These are phyloP conservation scores for Cystobasidium ongulense DNA, from an alignment of 768 basidiomycete genomes.

Conservation along the genomic window DNA sequence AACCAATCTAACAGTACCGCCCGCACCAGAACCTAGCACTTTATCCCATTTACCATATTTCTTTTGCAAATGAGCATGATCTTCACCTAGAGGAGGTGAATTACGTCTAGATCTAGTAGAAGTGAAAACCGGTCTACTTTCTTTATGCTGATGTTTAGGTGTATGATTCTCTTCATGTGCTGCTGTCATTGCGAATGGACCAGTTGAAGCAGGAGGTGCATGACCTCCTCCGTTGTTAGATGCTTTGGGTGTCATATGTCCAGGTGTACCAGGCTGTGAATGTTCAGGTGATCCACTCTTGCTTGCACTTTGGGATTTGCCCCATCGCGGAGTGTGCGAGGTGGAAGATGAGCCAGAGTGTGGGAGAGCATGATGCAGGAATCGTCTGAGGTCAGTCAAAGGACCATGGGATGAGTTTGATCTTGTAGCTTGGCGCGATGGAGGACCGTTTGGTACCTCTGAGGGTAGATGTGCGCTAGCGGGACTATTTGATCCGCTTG, in stretches of 20 bases:
- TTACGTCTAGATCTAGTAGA: constrained; percentile 31
- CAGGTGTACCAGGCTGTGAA: constrained; percentile 35
- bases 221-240: background rate
- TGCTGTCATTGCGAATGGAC: constrained; percentile 15
- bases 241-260: constrained; percentile 22
- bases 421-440: constrained; percentile 45
- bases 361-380: constrained; percentile 78
- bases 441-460: constrained; percentile 32
- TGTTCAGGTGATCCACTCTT: constrained; percentile 26
- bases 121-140: background rate
- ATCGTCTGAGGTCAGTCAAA: constrained; percentile 85
- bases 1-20: constrained; percentile 95
- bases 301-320: constrained; percentile 9
- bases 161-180: constrained; percentile 1
- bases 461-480: constrained; percentile 35
- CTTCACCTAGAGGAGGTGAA: constrained; percentile 66
- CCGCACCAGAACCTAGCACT: constrained; percentile 87
- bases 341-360: constrained; percentile 31
- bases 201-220: background rate
- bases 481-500: constrained; percentile 3
- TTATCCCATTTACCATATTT: constrained; percentile 99
- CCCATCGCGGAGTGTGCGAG: constrained; percentile 27
- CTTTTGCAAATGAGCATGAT: constrained; percentile 85
- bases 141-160: background rate
- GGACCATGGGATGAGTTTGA: constrained; percentile 56